Evolutionary conservation across 305 asterid species (phyloP), one percentile per base, ranked within the genome.

Genomic region (Fraxinus floribunda): DNA sequence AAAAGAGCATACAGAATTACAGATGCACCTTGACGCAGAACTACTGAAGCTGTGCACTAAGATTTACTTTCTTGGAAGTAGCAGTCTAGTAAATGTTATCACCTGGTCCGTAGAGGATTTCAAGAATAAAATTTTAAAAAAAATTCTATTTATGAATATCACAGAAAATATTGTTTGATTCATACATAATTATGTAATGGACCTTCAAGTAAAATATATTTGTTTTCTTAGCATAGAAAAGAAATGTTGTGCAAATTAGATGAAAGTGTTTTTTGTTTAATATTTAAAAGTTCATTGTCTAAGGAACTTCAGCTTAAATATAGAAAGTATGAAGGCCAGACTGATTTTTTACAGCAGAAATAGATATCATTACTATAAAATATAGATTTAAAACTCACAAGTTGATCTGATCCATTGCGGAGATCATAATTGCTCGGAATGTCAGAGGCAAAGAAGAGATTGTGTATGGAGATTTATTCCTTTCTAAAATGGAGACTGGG

Each of bases 321-420:
- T n/a, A 18, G 76, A 34, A 71, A 71, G 76, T 1, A 71, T 72
- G 49, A 72, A 35, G 77, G 49, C 16, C 29, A 72, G 49, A 32
- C 29, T 72, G 46, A 32, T 72, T 24, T 35, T 72, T 72, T 72
- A 35, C 46, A 35, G 77, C 83, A 36, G 46, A 34, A 75, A 73
- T 36, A 77, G 80, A 81, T 73, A 68, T 41, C 66, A 15, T 52
- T 8, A 66, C 79, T 18, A 32, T 15, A 81, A 57, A 81, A 57
- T 46, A 20, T 7, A 79, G 84, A 84, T 78, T 55, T 76, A 83
- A 74, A 84, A 89, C 99, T 91, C 88, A 97, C 99, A 79, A 84
- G 78, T 92, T 91, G 84, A 92, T 94, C 89, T 93, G 98, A 89
- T 94, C 98, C 94, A 95, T 94, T 85, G 95, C 98, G 34, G 97